A percentile compares a stretch with the other conserved stretches of the same genome.
These are phyloP conservation scores for Endoconidiophora laricicola DNA, from an alignment of 2,329 filamentous ascomycete species.

Conservation along the genomic window DNA sequence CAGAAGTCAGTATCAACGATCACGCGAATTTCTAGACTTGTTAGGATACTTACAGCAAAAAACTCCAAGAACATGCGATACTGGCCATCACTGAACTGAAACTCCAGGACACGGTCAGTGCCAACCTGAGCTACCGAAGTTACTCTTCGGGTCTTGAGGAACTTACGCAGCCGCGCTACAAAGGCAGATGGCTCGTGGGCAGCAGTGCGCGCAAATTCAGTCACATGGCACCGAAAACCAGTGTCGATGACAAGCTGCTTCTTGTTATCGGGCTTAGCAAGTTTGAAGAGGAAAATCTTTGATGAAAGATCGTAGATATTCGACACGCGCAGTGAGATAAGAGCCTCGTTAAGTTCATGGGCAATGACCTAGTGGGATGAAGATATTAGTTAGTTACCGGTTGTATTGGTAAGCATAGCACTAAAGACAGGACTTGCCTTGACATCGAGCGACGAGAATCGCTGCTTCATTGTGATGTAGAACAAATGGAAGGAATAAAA, in stretches of 20 bases:
- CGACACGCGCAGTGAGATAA: conserved; percentile 65
- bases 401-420: background rate
- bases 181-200: conserved; percentile 73
- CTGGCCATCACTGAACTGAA: conserved; percentile 80
- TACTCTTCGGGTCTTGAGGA: conserved; percentile 69
- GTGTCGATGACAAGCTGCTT: conserved; percentile 87
- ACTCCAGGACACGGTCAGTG: conserved; percentile 82
- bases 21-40: background rate
- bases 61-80: conserved; percentile 87
- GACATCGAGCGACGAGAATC: conserved; percentile 65
- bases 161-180: conserved; percentile 70
- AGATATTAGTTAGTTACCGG: conserved; percentile 3
- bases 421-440: conserved; percentile 29
- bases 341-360: conserved; percentile 66
- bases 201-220: conserved; percentile 74
- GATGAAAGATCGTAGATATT: conserved; percentile 96
- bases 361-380: conserved; percentile 56
- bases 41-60: conserved; percentile 43
- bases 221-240: conserved; percentile 89
- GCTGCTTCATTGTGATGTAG: conserved; percentile 49
- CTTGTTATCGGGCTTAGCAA: conserved; percentile 75
- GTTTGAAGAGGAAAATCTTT: conserved; percentile 89
- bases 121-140: conserved; percentile 73
- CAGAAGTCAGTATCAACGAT: background rate
- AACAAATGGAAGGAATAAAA: background rate